Evolutionary conservation across 331 rosid species (phyloP).

Genomic region (Acacia pycnantha): DNA sequence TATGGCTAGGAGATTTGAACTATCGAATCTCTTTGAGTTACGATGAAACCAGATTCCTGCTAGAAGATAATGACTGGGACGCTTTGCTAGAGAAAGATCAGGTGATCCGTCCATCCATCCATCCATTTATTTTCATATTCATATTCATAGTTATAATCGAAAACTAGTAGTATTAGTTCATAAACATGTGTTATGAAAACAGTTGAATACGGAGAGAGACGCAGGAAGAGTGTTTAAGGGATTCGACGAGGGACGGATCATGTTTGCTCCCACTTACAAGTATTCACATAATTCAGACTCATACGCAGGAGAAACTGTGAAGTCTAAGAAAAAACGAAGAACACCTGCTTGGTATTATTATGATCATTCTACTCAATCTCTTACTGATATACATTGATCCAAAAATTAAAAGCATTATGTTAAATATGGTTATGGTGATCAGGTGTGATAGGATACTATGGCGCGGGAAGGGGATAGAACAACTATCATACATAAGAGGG

Average conservation of each 20-base stretch:
- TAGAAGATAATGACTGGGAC: constrained; percentile 90
- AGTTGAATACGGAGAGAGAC: constrained; percentile 84
- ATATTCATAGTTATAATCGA: too few species aligned
- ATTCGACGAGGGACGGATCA: constrained; percentile 69
- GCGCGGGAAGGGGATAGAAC: constrained; percentile 79
- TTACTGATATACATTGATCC: background rate
- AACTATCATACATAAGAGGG: constrained; percentile 68
- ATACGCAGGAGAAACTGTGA: constrained; percentile 82
- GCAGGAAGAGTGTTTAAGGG: constrained; percentile 82
- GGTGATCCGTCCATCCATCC: constrained; percentile 35
- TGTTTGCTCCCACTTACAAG: constrained; percentile 91
- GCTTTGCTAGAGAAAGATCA: constrained; percentile 74
- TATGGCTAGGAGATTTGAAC: constrained; percentile 97
- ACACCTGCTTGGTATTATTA: constrained; percentile 91
- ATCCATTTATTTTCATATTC: too few species aligned
- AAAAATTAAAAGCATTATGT: too few species aligned
- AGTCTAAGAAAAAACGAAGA: constrained; percentile 89
- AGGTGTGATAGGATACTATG: constrained; percentile 96
- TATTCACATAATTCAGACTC: constrained; percentile 85
- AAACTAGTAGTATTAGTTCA: too few species aligned
- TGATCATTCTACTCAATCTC: constrained; percentile 22
- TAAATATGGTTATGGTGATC: constrained; percentile 1
- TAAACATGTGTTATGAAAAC: background rate
- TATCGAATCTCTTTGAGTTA: constrained; percentile 85
- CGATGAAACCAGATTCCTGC: constrained; percentile 61